Conservation (phyloP, 257 asterid genomes). For the Solanum pinnatisectum region DNA sequence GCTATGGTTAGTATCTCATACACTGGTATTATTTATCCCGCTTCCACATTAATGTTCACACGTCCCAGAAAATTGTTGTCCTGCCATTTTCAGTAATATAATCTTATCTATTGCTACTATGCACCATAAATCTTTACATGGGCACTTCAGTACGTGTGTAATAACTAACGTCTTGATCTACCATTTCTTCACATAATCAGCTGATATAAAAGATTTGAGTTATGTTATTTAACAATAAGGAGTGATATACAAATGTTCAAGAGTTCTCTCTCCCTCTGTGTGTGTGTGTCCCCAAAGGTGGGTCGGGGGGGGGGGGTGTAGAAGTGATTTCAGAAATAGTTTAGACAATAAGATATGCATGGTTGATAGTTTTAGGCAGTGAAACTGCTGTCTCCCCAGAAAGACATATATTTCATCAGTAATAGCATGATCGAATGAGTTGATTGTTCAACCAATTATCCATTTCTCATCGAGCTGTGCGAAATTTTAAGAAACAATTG, state of each 20-base stretch:
- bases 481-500: background rate
- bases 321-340: background rate
- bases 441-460: background rate
- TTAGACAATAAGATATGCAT: background rate
- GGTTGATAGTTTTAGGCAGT: background rate
- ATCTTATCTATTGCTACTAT: background rate
- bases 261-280: background rate
- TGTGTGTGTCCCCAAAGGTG: background rate
- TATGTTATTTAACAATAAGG: background rate
- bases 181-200: background rate
- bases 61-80: background rate
- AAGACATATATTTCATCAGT: background rate
- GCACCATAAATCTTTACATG: background rate
- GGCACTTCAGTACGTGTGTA: background rate
- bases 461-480: background rate
- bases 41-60: background rate
- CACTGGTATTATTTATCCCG: background rate
- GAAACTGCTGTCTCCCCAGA: background rate
- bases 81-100: background rate
- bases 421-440: background rate
- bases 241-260: background rate
- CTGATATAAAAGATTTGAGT: background rate
- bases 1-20: slow-evolving; percentile 60
- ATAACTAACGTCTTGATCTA: background rate
- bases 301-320: background rate